These are phyloP conservation scores for Neurospora sp. DNA, from an alignment of 495 filamentous ascomycete species.

Conservation along the genomic window DNA sequence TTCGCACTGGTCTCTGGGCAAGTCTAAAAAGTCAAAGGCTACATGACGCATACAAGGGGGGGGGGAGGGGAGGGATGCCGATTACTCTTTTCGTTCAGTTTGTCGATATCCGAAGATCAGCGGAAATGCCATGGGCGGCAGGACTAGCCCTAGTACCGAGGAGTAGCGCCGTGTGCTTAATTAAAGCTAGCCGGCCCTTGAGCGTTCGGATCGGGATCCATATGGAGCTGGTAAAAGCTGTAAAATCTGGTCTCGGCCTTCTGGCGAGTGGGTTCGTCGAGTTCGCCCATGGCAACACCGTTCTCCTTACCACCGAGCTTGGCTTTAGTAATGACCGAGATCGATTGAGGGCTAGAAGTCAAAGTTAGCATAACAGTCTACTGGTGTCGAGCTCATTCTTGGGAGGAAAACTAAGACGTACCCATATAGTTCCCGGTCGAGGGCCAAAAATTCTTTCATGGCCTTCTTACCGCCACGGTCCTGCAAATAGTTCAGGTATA, in stretches of 20 bases:
- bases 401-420: constrained; percentile 25
- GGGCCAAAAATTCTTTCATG: constrained; percentile 72
- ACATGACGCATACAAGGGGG: constrained; percentile 1
- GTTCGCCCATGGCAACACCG: constrained; percentile 44
- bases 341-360: constrained; percentile 36
- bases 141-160: neutral
- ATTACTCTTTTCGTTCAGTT: constrained; percentile 7
- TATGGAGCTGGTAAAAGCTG: constrained; percentile 55
- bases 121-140: constrained; percentile 4
- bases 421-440: constrained; percentile 87
- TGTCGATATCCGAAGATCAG: neutral
- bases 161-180: constrained; percentile 8
- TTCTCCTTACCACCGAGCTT: constrained; percentile 48
- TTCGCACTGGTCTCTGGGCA: neutral
- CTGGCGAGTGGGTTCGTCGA: constrained; percentile 53
- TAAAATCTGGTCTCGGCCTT: constrained; percentile 56
- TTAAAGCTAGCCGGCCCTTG: constrained; percentile 34
- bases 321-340: constrained; percentile 27
- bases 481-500: constrained; percentile 78
- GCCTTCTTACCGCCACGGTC: constrained; percentile 73
- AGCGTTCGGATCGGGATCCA: constrained; percentile 34
- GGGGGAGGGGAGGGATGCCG: neutral
- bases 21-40: neutral
- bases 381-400: neutral
- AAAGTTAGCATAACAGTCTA: constrained; percentile 2